Base-by-base conservation (phyloP, 352 stramenopile genomes). In the Globisporangium polare region DNA sequence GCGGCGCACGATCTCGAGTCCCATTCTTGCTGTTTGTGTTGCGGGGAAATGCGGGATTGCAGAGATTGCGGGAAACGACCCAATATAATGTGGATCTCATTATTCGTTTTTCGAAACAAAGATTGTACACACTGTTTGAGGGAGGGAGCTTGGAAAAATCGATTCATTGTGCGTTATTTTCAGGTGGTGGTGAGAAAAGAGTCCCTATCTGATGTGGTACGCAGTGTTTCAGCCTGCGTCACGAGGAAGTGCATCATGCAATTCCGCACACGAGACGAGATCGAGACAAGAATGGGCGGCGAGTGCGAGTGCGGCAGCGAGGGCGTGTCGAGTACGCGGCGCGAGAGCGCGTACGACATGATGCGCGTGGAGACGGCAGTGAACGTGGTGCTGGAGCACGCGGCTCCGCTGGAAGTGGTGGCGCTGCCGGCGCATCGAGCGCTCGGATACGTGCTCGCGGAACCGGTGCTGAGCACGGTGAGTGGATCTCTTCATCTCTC, bases 311-410 rank as follows among this genome's bases (percentile, higher is more conserved):
- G 74, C 64, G 75, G 73, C 10, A 68, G 72, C 52, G 71, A 75
- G 27, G 78, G 78, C 64, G 78, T 71, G 63, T 83, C 78, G 24
- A 50, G 71, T 42, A 68, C 66, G 64, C 57, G 71, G 29, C 82
- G 85, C 27, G 80, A 92, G 67, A 94, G 85, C 72, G 62, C 72
- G 52, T 94, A 92, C 68, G 81, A 80, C 53, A 92, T 94, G 83
- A 61, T 88, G 26, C 71, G 58, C 42, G 79, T 94, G 52, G 70
- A 88, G 18, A 63, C 74, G 4, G 83, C 83, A 0, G 65, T 92
- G 52, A 47, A 69, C 1, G 63, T 80, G 7, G 81, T 94, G 58
- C 64, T 94, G 31, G 33, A 65, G 46, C 65, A 82, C 18, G 58
- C 74, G 20, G 31, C 68, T 37, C 74, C 86, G 45, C 62, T 91